A percentile compares a stretch with the other conserved stretches of the same genome.
Evolutionary conservation across 768 basidiomycete species (phyloP).

Genomic region (Hericium rajendrae): DNA sequence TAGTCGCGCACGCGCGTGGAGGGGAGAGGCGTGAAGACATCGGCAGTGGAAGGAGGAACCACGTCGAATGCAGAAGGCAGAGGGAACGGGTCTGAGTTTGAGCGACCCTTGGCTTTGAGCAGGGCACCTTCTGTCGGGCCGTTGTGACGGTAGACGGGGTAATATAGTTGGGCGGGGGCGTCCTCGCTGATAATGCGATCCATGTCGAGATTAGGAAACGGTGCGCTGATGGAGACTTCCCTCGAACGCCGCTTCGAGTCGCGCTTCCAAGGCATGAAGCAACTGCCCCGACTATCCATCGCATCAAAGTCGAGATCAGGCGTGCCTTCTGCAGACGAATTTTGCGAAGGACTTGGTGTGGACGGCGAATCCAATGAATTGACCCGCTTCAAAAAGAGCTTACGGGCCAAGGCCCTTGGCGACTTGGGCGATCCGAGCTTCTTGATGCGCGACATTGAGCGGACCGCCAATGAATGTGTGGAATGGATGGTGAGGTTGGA

Average conservation of each 20-base stretch:
- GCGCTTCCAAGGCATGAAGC: slow-evolving; percentile 36
- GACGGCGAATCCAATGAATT: slow-evolving; percentile 14
- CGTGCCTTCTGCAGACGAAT: background rate
- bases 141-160: slow-evolving; percentile 13
- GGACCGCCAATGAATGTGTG: slow-evolving; percentile 30
- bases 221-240: slow-evolving; percentile 14
- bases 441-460: slow-evolving; percentile 39
- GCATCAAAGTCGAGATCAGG: slow-evolving; percentile 11
- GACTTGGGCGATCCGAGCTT: slow-evolving; percentile 35
- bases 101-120: slow-evolving; percentile 44
- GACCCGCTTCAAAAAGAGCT: slow-evolving; percentile 39
- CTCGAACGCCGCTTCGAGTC: slow-evolving; percentile 22
- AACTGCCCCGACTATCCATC: slow-evolving; percentile 22
- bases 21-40: slow-evolving; percentile 44
- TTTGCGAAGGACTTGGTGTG: background rate
- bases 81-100: slow-evolving; percentile 57
- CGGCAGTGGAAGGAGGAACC: slow-evolving; percentile 38
- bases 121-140: slow-evolving; percentile 13
- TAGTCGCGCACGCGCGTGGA: slow-evolving; percentile 35
- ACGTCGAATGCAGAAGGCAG: slow-evolving; percentile 37
- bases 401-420: slow-evolving; percentile 46
- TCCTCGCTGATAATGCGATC: slow-evolving; percentile 4
- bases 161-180: slow-evolving; percentile 1
- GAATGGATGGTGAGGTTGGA: slow-evolving; percentile 43
- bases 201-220: slow-evolving; percentile 4